phyloP scores from a whole-genome alignment of 805 yeast species.

The Metschnikowia peoriensis region DNA sequence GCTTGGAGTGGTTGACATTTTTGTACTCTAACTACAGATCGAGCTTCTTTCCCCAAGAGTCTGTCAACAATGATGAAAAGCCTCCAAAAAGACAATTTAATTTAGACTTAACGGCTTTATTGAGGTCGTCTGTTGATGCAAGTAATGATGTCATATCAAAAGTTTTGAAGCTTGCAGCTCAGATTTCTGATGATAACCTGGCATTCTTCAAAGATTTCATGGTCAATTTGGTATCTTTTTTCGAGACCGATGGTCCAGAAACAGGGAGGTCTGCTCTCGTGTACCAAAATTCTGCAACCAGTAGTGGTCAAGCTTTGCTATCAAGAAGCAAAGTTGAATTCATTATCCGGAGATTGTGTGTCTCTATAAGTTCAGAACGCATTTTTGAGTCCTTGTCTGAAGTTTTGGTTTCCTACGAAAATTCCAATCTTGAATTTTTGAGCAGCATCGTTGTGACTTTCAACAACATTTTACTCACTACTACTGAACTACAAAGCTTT shows the following conservation, averaged over 20 bases:
- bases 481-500: conserved; percentile 72
- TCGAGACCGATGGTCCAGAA: conserved; percentile 55
- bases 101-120: conserved; percentile 67
- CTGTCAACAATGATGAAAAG: conserved; percentile 29
- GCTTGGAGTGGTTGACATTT: conserved; percentile 86
- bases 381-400: conserved; percentile 79
- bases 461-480: conserved; percentile 80
- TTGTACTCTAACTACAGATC: conserved; percentile 62
- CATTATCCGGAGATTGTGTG: conserved; percentile 79
- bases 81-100: conserved; percentile 16
- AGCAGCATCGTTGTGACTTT: conserved; percentile 82
- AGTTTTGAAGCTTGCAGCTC: conserved; percentile 69
- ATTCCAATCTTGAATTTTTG: conserved; percentile 65
- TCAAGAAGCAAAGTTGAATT: conserved; percentile 65
- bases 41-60: conserved; percentile 27
- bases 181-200: conserved; percentile 73
- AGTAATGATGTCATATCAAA: conserved; percentile 75
- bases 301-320: conserved; percentile 27
- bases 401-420: conserved; percentile 54
- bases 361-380: conserved; percentile 75
- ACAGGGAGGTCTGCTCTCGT: conserved; percentile 30
- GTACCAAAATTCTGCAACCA: conserved; percentile 1
- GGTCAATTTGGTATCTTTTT: conserved; percentile 63
- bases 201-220: conserved; percentile 74
- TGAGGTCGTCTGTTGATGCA: conserved; percentile 67